Evolutionary conservation across 139 green algal genomes (phyloP).

Genomic region (Nannochloris sp.): DNA sequence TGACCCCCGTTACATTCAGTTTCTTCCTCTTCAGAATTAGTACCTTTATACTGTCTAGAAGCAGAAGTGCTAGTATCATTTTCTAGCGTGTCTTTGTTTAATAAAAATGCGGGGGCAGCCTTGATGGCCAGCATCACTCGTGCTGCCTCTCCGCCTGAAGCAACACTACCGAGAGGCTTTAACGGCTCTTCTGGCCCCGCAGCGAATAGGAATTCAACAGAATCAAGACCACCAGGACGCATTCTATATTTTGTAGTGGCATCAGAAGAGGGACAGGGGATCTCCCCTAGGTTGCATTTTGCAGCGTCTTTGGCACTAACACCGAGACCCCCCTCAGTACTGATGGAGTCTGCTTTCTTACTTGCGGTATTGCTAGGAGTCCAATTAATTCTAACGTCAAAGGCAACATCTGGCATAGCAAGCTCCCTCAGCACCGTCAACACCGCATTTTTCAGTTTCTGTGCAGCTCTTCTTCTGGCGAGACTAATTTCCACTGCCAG

Average conservation of each 20-base stretch:
- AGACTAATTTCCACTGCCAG: constrained; percentile 20
- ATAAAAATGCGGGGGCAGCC: constrained; percentile 42
- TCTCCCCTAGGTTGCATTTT: too few species aligned
- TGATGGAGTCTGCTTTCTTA: too few species aligned
- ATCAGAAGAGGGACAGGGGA: neutral
- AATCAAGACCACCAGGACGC: constrained; percentile 8
- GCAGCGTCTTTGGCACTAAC: too few species aligned
- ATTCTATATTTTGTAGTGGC: constrained; percentile 8
- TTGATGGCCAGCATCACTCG: constrained; percentile 82
- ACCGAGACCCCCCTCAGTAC: too few species aligned
- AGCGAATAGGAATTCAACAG: constrained; percentile 61
- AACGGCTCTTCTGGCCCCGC: constrained; percentile 68
- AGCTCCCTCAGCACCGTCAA: constrained; percentile 53
- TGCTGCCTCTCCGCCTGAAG: constrained; percentile 67
- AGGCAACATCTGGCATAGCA: constrained; percentile 57
- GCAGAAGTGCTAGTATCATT: neutral
- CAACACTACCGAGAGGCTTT: constrained; percentile 53
- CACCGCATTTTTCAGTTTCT: constrained; percentile 42
- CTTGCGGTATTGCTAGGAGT: too few species aligned
- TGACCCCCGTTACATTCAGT: too few species aligned
- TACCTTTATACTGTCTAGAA: too few species aligned
- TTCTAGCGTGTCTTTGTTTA: constrained; percentile 1
- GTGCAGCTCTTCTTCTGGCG: constrained; percentile 36
- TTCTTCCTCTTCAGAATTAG: neutral
- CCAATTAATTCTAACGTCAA: constrained; percentile 63